Percentiles rank a stretch among this genome's conserved stretches.
phyloP scores from a whole-genome alignment of 345 rosid species.

The Dovyalis caffra region DNA sequence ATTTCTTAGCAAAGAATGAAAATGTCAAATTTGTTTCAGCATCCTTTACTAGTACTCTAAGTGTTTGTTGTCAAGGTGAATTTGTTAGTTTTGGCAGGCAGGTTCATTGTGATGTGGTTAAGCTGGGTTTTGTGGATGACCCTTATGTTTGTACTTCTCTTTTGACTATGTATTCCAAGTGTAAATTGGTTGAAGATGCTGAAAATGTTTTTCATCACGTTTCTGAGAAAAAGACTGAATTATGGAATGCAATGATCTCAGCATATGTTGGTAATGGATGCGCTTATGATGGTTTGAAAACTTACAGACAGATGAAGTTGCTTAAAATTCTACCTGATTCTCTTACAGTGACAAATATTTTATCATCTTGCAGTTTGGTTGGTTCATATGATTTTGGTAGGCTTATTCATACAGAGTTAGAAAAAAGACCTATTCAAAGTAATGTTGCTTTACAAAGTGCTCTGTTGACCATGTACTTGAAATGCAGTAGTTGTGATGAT shows the following conservation, averaged over 20 bases:
- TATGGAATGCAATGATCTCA: slow-evolving; percentile 77
- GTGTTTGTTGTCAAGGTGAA: slow-evolving; percentile 54
- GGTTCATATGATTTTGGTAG: slow-evolving; percentile 48
- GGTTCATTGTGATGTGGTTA: slow-evolving; percentile 63
- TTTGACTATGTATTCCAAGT: slow-evolving; percentile 68
- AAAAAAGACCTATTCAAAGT: slow-evolving; percentile 48
- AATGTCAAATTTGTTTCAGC: slow-evolving; percentile 47
- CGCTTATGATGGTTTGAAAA: slow-evolving; percentile 39
- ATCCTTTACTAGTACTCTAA: slow-evolving; percentile 48
- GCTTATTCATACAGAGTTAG: slow-evolving; percentile 60
- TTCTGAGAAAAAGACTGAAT: slow-evolving; percentile 44
- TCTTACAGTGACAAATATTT: slow-evolving; percentile 55
- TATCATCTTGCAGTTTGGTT: slow-evolving; percentile 48
- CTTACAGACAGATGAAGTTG: slow-evolving; percentile 48
- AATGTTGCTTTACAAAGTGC: slow-evolving; percentile 48
- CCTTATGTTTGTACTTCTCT: slow-evolving; percentile 61
- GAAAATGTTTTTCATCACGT: slow-evolving; percentile 49
- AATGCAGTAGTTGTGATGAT: slow-evolving; percentile 45
- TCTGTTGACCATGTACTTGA: slow-evolving; percentile 54
- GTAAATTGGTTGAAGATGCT: slow-evolving; percentile 48
- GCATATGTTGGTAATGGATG: slow-evolving; percentile 50
- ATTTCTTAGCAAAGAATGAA: slow-evolving; percentile 47
- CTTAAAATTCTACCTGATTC: slow-evolving; percentile 43
- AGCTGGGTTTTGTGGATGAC: slow-evolving; percentile 55
- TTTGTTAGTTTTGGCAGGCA: slow-evolving; percentile 49